These are phyloP conservation scores for Penicillium frequentans DNA, from an alignment of 2,329 filamentous ascomycete species.

Conservation along the genomic window DNA sequence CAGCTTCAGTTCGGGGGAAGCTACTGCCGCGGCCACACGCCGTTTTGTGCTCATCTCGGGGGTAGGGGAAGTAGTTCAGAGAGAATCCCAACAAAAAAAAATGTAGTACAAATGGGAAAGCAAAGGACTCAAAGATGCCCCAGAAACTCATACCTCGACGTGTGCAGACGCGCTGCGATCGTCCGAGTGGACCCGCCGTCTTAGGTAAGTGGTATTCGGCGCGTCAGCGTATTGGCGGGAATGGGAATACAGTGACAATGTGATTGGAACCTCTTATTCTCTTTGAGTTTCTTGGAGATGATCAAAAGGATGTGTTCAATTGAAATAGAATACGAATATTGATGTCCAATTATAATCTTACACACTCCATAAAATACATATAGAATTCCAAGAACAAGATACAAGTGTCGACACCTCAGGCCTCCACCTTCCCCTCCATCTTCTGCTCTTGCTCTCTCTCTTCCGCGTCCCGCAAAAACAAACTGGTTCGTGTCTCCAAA, in stretches of 20 bases:
- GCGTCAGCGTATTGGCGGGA: background rate
- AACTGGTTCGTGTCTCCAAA: conserved; percentile 7
- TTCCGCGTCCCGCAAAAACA: conserved; percentile 25
- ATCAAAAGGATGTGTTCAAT: background rate
- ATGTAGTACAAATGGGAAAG: background rate
- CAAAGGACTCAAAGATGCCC: background rate
- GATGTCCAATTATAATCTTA: background rate
- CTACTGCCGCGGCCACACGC: conserved; percentile 50
- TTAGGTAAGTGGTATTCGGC: conserved; percentile 14
- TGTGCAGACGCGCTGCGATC: conserved; percentile 18
- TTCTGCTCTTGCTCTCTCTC: conserved; percentile 8
- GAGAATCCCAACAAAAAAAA: background rate
- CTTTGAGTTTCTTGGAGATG: background rate
- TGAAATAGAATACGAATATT: too few species aligned
- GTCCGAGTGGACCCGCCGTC: conserved; percentile 8
- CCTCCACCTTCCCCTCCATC: conserved; percentile 9
- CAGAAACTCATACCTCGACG: conserved; percentile 16
- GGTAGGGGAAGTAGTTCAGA: background rate
- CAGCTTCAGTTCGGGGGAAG: conserved; percentile 52
- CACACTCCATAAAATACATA: background rate
- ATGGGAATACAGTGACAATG: background rate
- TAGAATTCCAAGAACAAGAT: background rate
- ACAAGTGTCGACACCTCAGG: conserved; percentile 13
- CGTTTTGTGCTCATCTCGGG: conserved; percentile 51
- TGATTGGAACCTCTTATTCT: background rate